These are phyloP conservation scores for Calonectria leucothoes DNA, from an alignment of 2,329 filamentous ascomycete species.

Conservation along the genomic window DNA sequence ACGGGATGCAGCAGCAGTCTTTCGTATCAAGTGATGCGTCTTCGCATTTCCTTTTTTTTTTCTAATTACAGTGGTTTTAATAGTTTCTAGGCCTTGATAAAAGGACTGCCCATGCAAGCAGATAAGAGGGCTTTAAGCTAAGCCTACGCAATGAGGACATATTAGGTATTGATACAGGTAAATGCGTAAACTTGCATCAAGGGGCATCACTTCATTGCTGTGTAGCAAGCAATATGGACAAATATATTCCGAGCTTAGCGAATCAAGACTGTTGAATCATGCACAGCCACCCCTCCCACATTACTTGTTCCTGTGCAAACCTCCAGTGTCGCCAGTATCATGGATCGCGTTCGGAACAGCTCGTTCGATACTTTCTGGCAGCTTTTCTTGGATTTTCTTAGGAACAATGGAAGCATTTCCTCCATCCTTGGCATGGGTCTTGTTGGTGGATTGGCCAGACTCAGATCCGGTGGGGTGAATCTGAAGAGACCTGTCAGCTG, in stretches of 20 bases:
- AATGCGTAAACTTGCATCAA: not conserved
- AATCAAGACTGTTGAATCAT: not conserved
- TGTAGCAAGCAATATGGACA: not conserved
- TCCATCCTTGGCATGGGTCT: conserved; percentile 33
- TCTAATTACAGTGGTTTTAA: not conserved
- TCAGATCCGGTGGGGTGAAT: conserved; percentile 35
- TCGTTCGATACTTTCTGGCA: conserved; percentile 36
- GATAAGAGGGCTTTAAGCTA: not conserved
- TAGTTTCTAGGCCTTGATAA: not conserved
- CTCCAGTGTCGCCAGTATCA: conserved; percentile 30
- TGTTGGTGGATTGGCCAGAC: conserved; percentile 27
- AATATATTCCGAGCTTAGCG: not conserved
- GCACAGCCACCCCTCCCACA: not conserved
- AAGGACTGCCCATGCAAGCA: not conserved
- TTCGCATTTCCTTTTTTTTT: not conserved
- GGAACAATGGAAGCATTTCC: conserved; percentile 34
- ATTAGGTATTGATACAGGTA: no score
- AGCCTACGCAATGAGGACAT: no score
- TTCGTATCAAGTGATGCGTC: not conserved
- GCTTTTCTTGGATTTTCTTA: conserved; percentile 36
- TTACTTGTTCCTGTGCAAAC: conserved; percentile 20
- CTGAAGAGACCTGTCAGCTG: conserved; percentile 14
- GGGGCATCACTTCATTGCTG: not conserved
- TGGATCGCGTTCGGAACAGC: conserved; percentile 35
- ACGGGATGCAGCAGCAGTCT: not conserved